Base-by-base conservation (phyloP, 345 rosid species). In the Dipteronia sinensis region DNA sequence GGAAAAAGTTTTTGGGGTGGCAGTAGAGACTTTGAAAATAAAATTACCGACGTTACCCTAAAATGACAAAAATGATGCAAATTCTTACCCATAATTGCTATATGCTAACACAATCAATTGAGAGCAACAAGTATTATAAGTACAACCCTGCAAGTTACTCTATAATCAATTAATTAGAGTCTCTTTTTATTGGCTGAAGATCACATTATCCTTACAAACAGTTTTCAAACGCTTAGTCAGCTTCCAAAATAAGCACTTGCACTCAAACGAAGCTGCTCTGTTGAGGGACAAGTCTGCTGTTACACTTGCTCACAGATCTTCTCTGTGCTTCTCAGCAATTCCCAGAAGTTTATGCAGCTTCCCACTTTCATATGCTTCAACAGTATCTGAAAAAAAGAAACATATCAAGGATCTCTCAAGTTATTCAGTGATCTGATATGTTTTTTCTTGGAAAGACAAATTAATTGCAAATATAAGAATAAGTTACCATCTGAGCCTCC, bases 401-500 rank as follows among this genome's bases (percentile, higher is more conserved):
- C 56, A 74, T n/a, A 49, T 65, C 40, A 16, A 63, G 59, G 56
- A 68, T 29, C 72, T 29, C 70, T 51, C 12, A 29, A 56, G 56
- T 34, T 31, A 42, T 78, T 31, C 70, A 10, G 49, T 47, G 0
- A 20, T 19, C 25, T 65, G n/a, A 69, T 20, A 23, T 3, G 27
- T 44, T 62, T n/a, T 58, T 49, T 42, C 38, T 67, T 67, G 6
- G 40, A 71, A 22, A 10, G 31, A 29, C 67, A 62, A 53, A 23
- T 19, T 10, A 8, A n/a, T 40, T 27, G 25, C 40, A 67, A 31
- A 49, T 47, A 34, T 20, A 53, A 69, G 56, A 73, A 7, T 19
- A 61, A 70, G 81, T 86, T 85, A 92, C 98, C 98, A 46, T 93
- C 99, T 47, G 98, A 93, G 75, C 98, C 98, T 66, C 99, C 99